Base-by-base conservation (phyloP, 768 basidiomycete species). In the Xerocomellus amylosporus region DNA sequence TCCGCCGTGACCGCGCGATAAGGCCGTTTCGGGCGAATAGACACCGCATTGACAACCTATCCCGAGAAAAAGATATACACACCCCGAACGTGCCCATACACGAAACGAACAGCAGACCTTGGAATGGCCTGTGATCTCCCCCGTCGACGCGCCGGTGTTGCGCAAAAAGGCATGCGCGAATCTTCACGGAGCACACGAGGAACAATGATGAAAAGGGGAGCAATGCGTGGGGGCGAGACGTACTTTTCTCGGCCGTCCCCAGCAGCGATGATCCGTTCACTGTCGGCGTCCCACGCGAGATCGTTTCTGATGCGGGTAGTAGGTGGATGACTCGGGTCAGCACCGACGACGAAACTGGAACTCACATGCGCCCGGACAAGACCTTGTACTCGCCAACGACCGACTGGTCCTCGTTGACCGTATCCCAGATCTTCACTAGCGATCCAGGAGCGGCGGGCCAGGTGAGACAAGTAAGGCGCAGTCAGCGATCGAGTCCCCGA, bases 241-340 rank as follows among this genome's bases (percentile, higher is more conserved):
- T 50, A 93, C 92, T 88, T 92, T 64, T 94, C 95, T 55, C 85
- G 80, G 34, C 94, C 94, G 59, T 96, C 92, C 49, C 96, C 96
- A 13, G 91, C 95, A 7, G 88, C 92, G 46, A 98, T 89, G 53
- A 98, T 88, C n/a, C 96, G 82, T 69, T 97, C 96, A 66, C 89
- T 92, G 71, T 98, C 96, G 1, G 89, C 90, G 64, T 98, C 96
- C 96, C 96, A 98, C 12, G 87, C 88, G 20, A 98, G 81, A 72
- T 98, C 96, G 62, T 94, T 94, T 60, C 94, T 93, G 60, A 8
- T 17, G 46, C 10, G 30, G n/a, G n/a, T n/a, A 3, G 9, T 24
- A 24, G 10, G 30, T 28, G 19, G 20, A 34, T 46, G n/a, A 10
- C 40, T 44, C 41, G 2, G 22, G 39, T 54, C 15, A 41, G 19